A percentile compares a stretch with the other conserved stretches of the same genome.
Conservation (phyloP, 1,284 basidiomycete species). For the Ceratobasidium sp. region DNA sequence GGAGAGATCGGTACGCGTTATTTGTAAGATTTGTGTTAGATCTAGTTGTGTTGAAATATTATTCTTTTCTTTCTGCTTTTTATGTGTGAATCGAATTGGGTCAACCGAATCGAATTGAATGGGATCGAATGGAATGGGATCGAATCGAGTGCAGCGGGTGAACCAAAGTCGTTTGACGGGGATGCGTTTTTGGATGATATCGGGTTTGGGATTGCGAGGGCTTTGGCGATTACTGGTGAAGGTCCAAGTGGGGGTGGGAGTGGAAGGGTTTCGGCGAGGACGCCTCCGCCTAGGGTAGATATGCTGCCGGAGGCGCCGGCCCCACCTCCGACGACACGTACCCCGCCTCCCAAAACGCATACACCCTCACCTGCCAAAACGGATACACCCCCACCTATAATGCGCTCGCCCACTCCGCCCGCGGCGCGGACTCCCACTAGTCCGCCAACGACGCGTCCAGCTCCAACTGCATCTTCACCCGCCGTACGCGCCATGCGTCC, state of each 20-base stretch:
- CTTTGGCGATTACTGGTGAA: not conserved
- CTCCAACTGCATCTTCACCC: slow-evolving; percentile 3
- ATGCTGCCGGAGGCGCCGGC: no score
- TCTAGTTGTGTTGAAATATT: slow-evolving; percentile 12
- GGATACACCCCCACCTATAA: no score
- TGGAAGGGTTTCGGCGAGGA: not conserved
- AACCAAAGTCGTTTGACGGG: slow-evolving; percentile 31
- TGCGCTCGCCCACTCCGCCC: no score
- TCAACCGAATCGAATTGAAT: not conserved
- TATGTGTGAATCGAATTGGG: not conserved
- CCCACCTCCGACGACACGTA: no score
- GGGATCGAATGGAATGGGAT: not conserved
- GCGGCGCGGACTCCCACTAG: no score
- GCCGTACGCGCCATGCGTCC: not conserved
- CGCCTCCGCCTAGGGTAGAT: no score
- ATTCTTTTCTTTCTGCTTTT: slow-evolving; percentile 15
- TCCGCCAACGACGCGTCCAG: no score
- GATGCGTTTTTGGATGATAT: slow-evolving; percentile 31
- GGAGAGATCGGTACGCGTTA: slow-evolving; percentile 45
- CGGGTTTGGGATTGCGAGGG: not conserved
- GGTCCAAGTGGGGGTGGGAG: no score
- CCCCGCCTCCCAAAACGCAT: no score
- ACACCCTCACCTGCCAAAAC: no score
- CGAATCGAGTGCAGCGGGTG: not conserved
- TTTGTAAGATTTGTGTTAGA: not conserved